phyloP scores from a whole-genome alignment of 768 basidiomycete species.

The Lactarius evosmus region DNA sequence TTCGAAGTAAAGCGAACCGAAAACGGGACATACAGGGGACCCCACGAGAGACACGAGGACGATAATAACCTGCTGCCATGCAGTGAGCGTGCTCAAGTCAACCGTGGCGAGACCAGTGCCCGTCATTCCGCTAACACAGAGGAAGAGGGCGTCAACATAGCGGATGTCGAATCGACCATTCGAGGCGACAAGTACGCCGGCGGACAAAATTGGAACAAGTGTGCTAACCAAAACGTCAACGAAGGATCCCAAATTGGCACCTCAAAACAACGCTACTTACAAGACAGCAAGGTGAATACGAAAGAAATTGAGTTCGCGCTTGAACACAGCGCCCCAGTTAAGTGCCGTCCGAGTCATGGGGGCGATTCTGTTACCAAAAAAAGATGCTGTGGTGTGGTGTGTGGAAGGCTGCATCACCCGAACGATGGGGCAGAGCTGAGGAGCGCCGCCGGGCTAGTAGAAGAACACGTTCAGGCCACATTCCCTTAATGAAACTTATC shows the following conservation, averaged over 20 bases:
- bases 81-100: constrained; percentile 33
- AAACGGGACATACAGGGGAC: constrained; percentile 28
- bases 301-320: constrained; percentile 35
- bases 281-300: constrained; percentile 35
- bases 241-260: too few relatives aligned
- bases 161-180: constrained; percentile 38
- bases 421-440: not conserved
- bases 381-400: not conserved
- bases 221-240: constrained; percentile 28
- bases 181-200: constrained; percentile 45
- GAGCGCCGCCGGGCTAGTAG: too few relatives aligned
- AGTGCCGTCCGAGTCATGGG: not conserved
- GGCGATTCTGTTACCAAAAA: not conserved
- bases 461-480: too few relatives aligned
- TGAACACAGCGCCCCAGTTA: not conserved
- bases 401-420: not conserved
- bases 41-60: constrained; percentile 31
- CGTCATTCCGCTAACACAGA: constrained; percentile 39
- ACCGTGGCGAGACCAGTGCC: constrained; percentile 36
- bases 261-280: constrained; percentile 23
- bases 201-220: constrained; percentile 40
- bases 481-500: too few relatives aligned
- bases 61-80: constrained; percentile 34
- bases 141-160: constrained; percentile 41
- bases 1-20: not conserved